phyloP scores from a whole-genome alignment of 176 grass and related monocot species.

The Chloris gayana region DNA sequence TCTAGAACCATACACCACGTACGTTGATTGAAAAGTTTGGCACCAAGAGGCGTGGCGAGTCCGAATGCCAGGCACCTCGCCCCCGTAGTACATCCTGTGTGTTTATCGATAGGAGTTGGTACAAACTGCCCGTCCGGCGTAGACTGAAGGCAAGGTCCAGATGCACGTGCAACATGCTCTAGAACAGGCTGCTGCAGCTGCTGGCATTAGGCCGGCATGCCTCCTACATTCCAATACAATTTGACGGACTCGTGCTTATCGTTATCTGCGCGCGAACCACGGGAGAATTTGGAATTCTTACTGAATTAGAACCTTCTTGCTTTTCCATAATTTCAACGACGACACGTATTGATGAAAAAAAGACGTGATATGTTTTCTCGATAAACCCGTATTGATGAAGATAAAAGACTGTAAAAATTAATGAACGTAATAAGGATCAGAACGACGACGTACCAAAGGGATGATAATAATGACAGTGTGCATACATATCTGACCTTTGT shows the following conservation, averaged over 20 bases:
- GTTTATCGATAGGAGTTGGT: background rate
- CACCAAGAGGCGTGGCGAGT: background rate
- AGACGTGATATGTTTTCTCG: too few species aligned
- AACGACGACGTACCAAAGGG: too few species aligned
- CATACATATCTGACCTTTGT: too few species aligned
- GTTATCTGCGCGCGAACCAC: background rate
- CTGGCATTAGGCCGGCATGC: background rate
- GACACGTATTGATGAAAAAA: too few species aligned
- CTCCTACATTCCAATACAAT: background rate
- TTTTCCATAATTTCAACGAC: too few species aligned
- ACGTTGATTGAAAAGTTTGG: background rate
- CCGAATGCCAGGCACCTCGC: background rate
- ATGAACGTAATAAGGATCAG: too few species aligned
- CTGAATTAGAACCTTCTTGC: background rate
- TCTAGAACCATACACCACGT: background rate
- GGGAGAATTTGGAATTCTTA: background rate
- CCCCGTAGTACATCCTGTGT: background rate
- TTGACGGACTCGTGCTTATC: background rate
- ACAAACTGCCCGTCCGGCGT: background rate
- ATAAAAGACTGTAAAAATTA: too few species aligned
- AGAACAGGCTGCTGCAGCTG: background rate
- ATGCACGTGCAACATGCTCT: background rate
- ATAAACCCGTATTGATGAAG: too few species aligned
- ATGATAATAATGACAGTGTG: too few species aligned
- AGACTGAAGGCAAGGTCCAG: background rate